Conservation (phyloP, 2,329 filamentous ascomycete genomes). For the Emmonsia crescens region DNA sequence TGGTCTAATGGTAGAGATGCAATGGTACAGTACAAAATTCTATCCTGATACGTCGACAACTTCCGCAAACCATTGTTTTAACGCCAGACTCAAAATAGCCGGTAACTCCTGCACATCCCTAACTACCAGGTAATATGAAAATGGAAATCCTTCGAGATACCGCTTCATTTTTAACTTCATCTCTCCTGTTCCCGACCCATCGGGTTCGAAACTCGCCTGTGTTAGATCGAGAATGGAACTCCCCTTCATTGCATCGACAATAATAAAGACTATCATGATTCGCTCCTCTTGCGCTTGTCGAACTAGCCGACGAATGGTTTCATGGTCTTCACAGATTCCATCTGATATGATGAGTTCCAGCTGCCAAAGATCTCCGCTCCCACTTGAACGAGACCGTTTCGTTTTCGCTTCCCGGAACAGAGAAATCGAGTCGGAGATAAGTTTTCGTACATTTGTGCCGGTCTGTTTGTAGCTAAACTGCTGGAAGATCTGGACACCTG, state of each 20-base stretch:
- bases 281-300: slow-evolving; percentile 82
- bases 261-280: slow-evolving; percentile 97
- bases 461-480: slow-evolving; percentile 77
- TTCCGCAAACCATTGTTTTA: slow-evolving; percentile 92
- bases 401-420: slow-evolving; percentile 68
- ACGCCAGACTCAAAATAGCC: slow-evolving; percentile 68
- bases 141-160: slow-evolving; percentile 93
- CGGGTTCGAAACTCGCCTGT: slow-evolving; percentile 69
- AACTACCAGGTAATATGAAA: slow-evolving; percentile 93
- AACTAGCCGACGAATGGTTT: slow-evolving; percentile 68
- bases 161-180: slow-evolving; percentile 67
- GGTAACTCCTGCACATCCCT: slow-evolving; percentile 86
- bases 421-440: slow-evolving; percentile 67
- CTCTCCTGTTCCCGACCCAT: slow-evolving; percentile 49
- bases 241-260: slow-evolving; percentile 61
- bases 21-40: neutral
- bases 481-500: slow-evolving; percentile 73
- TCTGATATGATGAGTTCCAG: slow-evolving; percentile 87
- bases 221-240: slow-evolving; percentile 70
- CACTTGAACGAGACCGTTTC: slow-evolving; percentile 41
- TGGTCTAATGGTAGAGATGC: neutral
- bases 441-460: slow-evolving; percentile 70
- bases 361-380: slow-evolving; percentile 78
- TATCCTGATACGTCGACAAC: slow-evolving; percentile 41
- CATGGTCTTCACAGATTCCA: slow-evolving; percentile 84